Evolutionary conservation across 2,329 filamentous ascomycete genomes (phyloP).

Genomic region (Cercospora berteroae): DNA sequence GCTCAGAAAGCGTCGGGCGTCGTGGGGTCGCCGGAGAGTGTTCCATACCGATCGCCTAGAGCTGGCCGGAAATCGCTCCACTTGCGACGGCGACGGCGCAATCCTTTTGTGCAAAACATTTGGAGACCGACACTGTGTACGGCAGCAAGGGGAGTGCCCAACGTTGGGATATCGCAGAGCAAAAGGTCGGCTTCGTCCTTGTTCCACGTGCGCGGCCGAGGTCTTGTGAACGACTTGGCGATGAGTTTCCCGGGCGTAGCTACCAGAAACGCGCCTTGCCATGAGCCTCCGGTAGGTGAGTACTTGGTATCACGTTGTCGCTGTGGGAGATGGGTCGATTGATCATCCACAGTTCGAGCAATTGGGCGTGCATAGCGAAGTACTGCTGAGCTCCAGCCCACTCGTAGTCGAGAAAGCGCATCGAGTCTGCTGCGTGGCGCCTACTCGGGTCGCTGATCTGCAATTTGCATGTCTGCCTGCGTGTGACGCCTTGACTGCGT

Average conservation of each 20-base stretch:
- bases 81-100: neutral
- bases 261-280: neutral
- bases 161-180: neutral
- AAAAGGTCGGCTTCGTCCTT: neutral
- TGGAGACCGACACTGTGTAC: neutral
- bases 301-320: neutral
- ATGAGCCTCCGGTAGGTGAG: neutral
- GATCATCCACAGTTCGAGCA: neutral
- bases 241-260: neutral
- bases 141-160: neutral
- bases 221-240: neutral
- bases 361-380: neutral
- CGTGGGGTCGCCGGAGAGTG: neutral
- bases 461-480: neutral
- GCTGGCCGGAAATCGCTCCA: neutral
- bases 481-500: neutral
- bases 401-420: neutral
- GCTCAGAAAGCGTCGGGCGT: neutral
- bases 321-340: neutral
- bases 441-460: neutral
- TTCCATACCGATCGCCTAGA: neutral
- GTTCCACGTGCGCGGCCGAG: neutral
- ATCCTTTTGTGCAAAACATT: neutral
- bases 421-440: neutral
- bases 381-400: neutral